Evolutionary conservation across 169 alveolate genomes (phyloP).

Genomic region (Cryptosporidium xiaoi): DNA sequence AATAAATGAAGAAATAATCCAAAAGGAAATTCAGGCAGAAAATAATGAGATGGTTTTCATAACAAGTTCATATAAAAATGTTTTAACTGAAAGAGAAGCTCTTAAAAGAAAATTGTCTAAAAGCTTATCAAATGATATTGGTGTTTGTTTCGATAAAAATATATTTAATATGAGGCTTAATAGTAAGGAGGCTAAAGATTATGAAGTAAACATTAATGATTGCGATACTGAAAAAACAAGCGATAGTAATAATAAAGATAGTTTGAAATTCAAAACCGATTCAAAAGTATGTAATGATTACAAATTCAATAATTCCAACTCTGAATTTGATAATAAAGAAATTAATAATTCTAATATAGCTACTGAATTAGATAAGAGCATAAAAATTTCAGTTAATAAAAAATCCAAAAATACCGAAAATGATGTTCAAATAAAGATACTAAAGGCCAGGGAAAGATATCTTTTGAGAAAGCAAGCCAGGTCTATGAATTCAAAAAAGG

Average conservation of each 20-base stretch:
- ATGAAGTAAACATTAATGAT: neutral
- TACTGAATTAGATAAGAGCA: neutral
- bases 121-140: neutral
- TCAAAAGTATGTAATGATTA: neutral
- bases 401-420: neutral
- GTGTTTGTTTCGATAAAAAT: neutral
- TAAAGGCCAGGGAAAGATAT: slow-evolving; percentile 50
- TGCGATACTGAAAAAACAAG: too few relatives aligned
- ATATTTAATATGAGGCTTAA: slow-evolving; percentile 36
- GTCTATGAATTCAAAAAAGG: neutral
- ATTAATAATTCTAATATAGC: neutral
- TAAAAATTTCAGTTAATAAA: neutral
- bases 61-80: slow-evolving; percentile 13
- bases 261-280: neutral
- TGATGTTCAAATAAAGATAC: slow-evolving; percentile 9
- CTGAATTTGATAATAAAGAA: neutral
- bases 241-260: neutral
- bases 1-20: slow-evolving; percentile 61
- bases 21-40: slow-evolving; percentile 45
- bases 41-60: slow-evolving; percentile 33
- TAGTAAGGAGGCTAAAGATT: neutral
- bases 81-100: slow-evolving; percentile 29
- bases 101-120: slow-evolving; percentile 15
- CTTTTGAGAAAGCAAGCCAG: slow-evolving; percentile 19
- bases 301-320: neutral